Percentiles rank a stretch among this genome's conserved stretches.
These are phyloP conservation scores for Penicillium sp. DNA, from an alignment of 2,329 filamentous ascomycete species.

Conservation along the genomic window DNA sequence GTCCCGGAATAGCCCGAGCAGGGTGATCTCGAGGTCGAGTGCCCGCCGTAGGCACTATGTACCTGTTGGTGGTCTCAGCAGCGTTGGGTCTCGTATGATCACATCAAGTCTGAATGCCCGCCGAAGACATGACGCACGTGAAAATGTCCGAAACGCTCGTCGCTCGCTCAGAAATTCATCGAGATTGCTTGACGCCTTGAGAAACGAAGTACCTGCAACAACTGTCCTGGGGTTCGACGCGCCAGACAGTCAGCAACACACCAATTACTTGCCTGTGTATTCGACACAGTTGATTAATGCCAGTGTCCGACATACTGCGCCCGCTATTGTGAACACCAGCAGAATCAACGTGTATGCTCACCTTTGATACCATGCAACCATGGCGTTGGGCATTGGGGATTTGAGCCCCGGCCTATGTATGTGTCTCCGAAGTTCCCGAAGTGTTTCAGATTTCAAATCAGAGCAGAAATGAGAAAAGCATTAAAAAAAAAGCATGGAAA, in stretches of 20 bases:
- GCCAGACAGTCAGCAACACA: background rate
- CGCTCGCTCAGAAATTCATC: background rate
- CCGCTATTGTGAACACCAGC: slow-evolving; percentile 3
- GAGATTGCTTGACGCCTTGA: background rate
- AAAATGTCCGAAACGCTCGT: background rate
- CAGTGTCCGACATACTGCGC: background rate
- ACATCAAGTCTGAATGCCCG: background rate
- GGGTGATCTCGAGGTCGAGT: background rate
- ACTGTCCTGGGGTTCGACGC: background rate
- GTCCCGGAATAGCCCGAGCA: background rate
- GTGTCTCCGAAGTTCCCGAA: background rate
- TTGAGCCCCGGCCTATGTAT: background rate
- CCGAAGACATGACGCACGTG: background rate
- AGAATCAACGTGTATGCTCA: background rate
- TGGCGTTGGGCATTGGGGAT: background rate
- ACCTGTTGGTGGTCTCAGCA: background rate
- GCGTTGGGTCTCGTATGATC: slow-evolving; percentile 1
- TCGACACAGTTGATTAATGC: background rate
- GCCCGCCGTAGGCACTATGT: background rate
- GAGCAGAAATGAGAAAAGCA: background rate
- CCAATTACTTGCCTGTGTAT: background rate
- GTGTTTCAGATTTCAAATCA: background rate
- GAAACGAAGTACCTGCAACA: background rate
- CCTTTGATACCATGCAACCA: background rate
- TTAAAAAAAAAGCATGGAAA: background rate